Percentiles rank a stretch among this genome's conserved stretches.
phyloP scores from a whole-genome alignment of 208 protist genomes.

The Novymonas esmeraldas region DNA sequence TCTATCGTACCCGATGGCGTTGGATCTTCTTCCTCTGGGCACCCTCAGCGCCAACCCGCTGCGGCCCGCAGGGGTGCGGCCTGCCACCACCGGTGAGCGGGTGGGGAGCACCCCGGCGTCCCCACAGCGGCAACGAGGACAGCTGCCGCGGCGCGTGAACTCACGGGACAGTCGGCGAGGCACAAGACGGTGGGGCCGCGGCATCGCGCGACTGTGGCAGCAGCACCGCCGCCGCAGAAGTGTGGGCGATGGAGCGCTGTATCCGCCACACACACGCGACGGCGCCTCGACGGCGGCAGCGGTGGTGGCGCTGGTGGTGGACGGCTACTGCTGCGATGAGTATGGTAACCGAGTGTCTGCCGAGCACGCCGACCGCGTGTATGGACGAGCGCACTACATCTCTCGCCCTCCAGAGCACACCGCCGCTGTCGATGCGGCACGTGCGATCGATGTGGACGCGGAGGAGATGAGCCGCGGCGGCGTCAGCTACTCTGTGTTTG shows the following conservation, averaged over 20 bases:
- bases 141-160: too few relatives aligned
- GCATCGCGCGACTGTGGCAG: not conserved
- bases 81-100: too few relatives aligned
- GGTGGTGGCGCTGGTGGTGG: not conserved
- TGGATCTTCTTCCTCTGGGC: not conserved
- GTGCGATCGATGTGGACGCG: too few relatives aligned
- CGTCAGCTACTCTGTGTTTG: not conserved
- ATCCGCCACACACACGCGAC: too few relatives aligned
- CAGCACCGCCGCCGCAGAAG: not conserved
- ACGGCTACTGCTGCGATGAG: slow-evolving; percentile 13
- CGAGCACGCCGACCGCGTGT: not conserved
- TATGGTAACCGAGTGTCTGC: not conserved
- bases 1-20: not conserved
- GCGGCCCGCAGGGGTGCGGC: not conserved
- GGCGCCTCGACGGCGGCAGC: too few relatives aligned
- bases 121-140: too few relatives aligned
- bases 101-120: too few relatives aligned
- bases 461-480: not conserved
- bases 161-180: too few relatives aligned
- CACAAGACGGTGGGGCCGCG: not conserved
- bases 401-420: not conserved
- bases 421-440: too few relatives aligned
- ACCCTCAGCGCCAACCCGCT: not conserved
- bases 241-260: too few relatives aligned
- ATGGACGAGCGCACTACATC: slow-evolving; percentile 10